These are phyloP conservation scores for Salix caprea DNA, from an alignment of 345 rosid genomes.

Conservation along the genomic window DNA sequence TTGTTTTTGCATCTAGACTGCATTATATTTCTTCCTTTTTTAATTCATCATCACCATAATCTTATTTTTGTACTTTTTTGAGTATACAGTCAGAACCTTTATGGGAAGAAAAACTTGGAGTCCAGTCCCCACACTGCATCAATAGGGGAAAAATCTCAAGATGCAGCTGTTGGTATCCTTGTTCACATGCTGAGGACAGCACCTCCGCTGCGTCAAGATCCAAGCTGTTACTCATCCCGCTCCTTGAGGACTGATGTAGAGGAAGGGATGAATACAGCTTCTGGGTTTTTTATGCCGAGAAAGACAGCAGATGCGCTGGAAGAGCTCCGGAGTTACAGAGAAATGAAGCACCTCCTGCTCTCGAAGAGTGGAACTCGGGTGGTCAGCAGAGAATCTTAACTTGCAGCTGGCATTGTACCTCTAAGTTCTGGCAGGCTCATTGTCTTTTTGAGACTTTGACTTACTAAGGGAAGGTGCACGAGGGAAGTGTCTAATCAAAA, in stretches of 20 bases:
- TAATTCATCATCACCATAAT: background rate
- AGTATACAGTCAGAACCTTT: conserved; percentile 42
- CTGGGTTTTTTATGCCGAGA: conserved; percentile 64
- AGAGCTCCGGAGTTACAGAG: conserved; percentile 74
- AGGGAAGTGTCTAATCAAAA: background rate
- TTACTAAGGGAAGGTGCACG: background rate
- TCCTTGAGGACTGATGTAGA: conserved; percentile 43
- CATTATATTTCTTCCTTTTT: background rate
- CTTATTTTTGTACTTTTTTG: conserved; percentile 6
- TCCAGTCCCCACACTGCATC: conserved; percentile 38
- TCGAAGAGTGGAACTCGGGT: conserved; percentile 63
- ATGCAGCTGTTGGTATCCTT: conserved; percentile 84
- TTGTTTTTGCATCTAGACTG: background rate
- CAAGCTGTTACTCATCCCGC: conserved; percentile 55
- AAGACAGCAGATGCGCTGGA: conserved; percentile 74
- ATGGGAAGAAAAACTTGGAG: conserved; percentile 41
- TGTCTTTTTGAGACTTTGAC: background rate
- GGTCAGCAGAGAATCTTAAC: conserved; percentile 28
- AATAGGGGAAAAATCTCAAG: conserved; percentile 61
- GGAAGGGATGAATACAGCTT: conserved; percentile 51
- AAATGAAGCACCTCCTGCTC: conserved; percentile 74
- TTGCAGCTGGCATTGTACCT: background rate
- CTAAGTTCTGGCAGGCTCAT: background rate
- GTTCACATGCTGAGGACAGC: conserved; percentile 81
- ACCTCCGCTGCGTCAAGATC: conserved; percentile 69